phyloP scores from a whole-genome alignment of 2,329 filamentous ascomycete species.

The Onygena corvina region DNA sequence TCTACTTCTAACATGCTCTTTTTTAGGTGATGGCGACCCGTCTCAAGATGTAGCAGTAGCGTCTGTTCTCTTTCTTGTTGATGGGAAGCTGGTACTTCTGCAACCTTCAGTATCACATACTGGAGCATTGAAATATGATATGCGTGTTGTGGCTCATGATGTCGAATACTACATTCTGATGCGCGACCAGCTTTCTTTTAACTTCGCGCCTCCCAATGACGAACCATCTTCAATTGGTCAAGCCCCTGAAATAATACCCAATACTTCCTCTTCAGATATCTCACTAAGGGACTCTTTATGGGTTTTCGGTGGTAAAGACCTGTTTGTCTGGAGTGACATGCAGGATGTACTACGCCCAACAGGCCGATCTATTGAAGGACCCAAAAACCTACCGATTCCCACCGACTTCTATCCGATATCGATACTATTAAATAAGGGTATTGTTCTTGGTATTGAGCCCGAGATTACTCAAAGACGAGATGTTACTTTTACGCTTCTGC shows the following conservation, averaged over 20 bases:
- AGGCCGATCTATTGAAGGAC: conserved; percentile 50
- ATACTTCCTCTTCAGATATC: conserved; percentile 34
- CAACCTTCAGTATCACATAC: conserved; percentile 74
- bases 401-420: conserved; percentile 96
- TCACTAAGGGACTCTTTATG: conserved; percentile 77
- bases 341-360: conserved; percentile 65
- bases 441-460: conserved; percentile 79
- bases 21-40: conserved; percentile 66
- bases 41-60: conserved; percentile 90
- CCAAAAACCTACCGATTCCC: conserved; percentile 61
- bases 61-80: conserved; percentile 89
- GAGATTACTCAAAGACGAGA: conserved; percentile 90
- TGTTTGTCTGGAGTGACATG: conserved; percentile 82
- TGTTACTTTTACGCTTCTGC: conserved; percentile 65
- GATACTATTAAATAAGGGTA: conserved; percentile 74
- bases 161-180: conserved; percentile 92
- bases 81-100: conserved; percentile 86
- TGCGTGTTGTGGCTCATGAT: conserved; percentile 91
- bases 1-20: conserved; percentile 9
- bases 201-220: conserved; percentile 37
- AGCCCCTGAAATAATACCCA: conserved; percentile 27
- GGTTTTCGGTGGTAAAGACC: conserved; percentile 79
- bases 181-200: conserved; percentile 59
- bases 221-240: conserved; percentile 40
- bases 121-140: conserved; percentile 88